Evolutionary conservation across 768 basidiomycete species (phyloP), one percentile per base, ranked within the genome.

Genomic region (Rhodocollybia butyracea): DNA sequence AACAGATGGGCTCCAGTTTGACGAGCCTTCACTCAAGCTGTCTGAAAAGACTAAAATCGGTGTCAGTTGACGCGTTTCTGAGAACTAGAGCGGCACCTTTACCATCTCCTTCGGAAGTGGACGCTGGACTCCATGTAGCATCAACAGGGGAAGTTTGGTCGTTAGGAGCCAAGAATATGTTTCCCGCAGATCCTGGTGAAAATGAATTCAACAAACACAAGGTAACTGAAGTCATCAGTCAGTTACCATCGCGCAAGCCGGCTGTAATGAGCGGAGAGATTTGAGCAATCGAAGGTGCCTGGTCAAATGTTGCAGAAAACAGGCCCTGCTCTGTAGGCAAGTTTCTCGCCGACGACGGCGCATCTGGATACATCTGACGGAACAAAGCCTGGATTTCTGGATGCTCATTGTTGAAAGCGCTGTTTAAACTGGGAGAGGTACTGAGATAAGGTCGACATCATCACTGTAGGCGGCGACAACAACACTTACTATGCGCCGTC

Each of bases 141-240:
- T 53, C 51, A 22, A 43, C 13, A 5, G 51, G 51, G 15, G 51
- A 41, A 42, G n/a, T 53, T 40, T 53, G 51, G 30, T 53, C 51
- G 40, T 41, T 53, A 8, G 51, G 51, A 19, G 51, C 38, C 26
- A 53, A 29, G 24, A 53, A 53, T 5, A 53, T 27, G 15, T 53
- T 53, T 3, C 51, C 51, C 12, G 51, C 51, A 24, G 51, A 53
- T n/a, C 51, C 51, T 53, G n/a, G 19, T 26, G 19, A 17, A 53
- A 30, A 0, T 11, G 30, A 19, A 30, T 36, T 0, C 19, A 17
- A 3, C n/a, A 31, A 2, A 15, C 17, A 42, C 3, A 22, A 17
- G 6, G 21, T 29, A 2, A 27, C 50, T 0, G 6, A 5, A 12
- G 8, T 11, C 5, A 22, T 7, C 22, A 41, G 17, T 2, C 32